Evolutionary conservation across 1,284 basidiomycete species (phyloP).

Genomic region (Puccinia horiana): DNA sequence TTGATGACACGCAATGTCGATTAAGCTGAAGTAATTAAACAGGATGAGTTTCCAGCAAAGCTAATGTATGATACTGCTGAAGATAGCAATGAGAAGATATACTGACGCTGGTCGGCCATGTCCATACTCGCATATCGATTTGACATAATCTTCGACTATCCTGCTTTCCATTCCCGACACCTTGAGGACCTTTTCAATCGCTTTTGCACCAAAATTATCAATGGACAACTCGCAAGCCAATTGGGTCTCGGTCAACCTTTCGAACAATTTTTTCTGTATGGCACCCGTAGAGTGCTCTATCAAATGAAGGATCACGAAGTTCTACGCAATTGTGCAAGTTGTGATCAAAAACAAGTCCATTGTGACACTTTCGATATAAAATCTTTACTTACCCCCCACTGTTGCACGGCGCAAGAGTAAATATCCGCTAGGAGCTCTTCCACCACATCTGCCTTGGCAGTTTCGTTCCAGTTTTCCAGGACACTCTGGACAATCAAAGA

Average conservation of each 20-base stretch:
- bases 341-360: background rate
- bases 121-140: slow-evolving; percentile 49
- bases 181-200: slow-evolving; percentile 49
- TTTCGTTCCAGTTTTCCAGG: slow-evolving; percentile 49
- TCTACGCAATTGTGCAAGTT: slow-evolving; percentile 8
- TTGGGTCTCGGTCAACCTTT: slow-evolving; percentile 49
- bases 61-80: background rate
- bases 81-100: background rate
- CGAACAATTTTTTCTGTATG: slow-evolving; percentile 48
- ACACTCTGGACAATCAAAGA: slow-evolving; percentile 50
- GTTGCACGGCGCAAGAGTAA: slow-evolving; percentile 48
- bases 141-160: slow-evolving; percentile 48
- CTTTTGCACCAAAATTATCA: slow-evolving; percentile 50
- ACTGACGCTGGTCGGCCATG: slow-evolving; percentile 49
- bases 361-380: background rate
- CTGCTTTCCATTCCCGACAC: slow-evolving; percentile 50
- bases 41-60: background rate
- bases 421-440: slow-evolving; percentile 47
- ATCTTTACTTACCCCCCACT: slow-evolving; percentile 49
- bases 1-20: slow-evolving; percentile 50
- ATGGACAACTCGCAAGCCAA: slow-evolving; percentile 49
- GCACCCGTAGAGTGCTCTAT: slow-evolving; percentile 48
- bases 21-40: slow-evolving; percentile 32
- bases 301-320: slow-evolving; percentile 49
- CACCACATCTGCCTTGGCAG: slow-evolving; percentile 48